Percentiles rank a stretch among this genome's conserved stretches.
phyloP scores from a whole-genome alignment of 768 basidiomycete genomes.

The Xerocomus spinulosus region DNA sequence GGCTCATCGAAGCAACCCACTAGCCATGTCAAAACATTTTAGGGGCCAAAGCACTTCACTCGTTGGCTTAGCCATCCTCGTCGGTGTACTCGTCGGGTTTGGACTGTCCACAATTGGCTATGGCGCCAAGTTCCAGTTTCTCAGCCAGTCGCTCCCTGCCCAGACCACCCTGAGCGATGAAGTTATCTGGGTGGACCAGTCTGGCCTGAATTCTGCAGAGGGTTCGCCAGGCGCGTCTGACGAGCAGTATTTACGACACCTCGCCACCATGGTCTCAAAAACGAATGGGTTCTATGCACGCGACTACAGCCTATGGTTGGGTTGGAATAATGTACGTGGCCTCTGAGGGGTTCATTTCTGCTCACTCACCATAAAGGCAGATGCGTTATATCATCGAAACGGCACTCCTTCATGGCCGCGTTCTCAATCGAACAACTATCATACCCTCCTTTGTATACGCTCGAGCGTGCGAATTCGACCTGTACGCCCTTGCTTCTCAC shows the following conservation, averaged over 20 bases:
- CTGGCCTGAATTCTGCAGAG: not conserved
- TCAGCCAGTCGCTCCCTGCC: conserved; percentile 13
- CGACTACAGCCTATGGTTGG: conserved; percentile 45
- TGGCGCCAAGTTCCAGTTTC: conserved; percentile 13
- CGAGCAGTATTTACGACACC: conserved; percentile 27
- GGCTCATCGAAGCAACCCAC: too few species aligned
- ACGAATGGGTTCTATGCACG: conserved; percentile 44
- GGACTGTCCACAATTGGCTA: conserved; percentile 15
- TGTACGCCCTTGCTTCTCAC: conserved; percentile 13
- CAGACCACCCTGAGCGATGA: conserved; percentile 8
- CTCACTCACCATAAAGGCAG: conserved; percentile 17
- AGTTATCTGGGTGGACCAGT: conserved; percentile 11
- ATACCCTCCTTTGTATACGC: conserved; percentile 46
- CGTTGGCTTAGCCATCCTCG: conserved; percentile 17
- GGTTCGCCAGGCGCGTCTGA: conserved; percentile 2
- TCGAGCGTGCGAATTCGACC: conserved; percentile 39
- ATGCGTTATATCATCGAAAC: conserved; percentile 49
- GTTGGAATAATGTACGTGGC: conserved; percentile 43
- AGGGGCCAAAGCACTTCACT: conserved; percentile 3
- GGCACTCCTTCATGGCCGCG: conserved; percentile 38
- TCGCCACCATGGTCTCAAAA: conserved; percentile 32
- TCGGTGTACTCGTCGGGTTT: conserved; percentile 29
- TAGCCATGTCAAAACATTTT: conserved; percentile 7
- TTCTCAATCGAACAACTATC: conserved; percentile 42
- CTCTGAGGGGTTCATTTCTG: not conserved